Evolutionary conservation across 106 monocot species (phyloP).

Genomic region (Chionographis japonica): DNA sequence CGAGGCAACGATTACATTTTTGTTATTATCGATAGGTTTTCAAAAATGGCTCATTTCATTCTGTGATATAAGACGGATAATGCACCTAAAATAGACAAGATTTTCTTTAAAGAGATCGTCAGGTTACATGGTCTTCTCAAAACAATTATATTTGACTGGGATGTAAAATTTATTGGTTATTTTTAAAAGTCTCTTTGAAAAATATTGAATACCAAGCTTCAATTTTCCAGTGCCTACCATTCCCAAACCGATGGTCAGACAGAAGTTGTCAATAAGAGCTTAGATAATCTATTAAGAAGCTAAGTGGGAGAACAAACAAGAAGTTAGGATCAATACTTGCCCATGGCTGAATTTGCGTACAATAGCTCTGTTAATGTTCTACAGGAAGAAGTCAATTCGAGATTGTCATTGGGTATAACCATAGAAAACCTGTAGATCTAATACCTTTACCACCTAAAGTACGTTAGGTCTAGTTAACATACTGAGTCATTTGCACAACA

Average conservation of each 20-base stretch:
- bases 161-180: neutral
- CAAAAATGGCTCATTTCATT: slow-evolving; percentile 6
- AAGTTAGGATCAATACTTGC: neutral
- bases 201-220: neutral
- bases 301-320: neutral
- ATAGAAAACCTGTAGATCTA: neutral
- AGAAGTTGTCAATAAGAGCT: neutral
- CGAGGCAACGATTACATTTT: neutral
- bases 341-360: too few species aligned
- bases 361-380: too few species aligned
- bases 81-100: neutral
- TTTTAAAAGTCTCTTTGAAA: neutral
- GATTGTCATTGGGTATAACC: too few species aligned
- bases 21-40: neutral
- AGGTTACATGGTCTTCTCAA: neutral
- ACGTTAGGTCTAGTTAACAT: neutral
- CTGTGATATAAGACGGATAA: neutral
- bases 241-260: neutral
- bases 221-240: too few species aligned
- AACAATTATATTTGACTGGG: neutral
- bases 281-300: neutral
- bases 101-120: neutral
- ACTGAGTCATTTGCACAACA: neutral
- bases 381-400: too few species aligned
- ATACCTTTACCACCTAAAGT: neutral